These are phyloP conservation scores for Jatropha multifida DNA, from an alignment of 441 rosid species.

Conservation along the genomic window DNA sequence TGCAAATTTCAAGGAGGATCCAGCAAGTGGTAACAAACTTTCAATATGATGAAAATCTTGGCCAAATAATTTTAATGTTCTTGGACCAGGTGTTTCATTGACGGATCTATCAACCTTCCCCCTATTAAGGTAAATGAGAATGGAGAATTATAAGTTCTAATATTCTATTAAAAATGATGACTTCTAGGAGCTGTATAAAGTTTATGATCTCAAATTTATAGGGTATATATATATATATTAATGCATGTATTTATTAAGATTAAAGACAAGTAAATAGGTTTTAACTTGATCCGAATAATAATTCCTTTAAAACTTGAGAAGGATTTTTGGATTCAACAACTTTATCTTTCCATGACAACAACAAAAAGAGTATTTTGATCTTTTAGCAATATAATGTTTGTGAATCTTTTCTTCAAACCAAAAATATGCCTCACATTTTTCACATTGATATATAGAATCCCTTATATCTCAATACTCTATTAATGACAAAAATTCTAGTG, in stretches of 20 bases:
- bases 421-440: neutral
- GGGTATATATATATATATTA: neutral
- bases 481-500: too few relatives aligned
- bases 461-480: neutral
- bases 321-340: neutral
- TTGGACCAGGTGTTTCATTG: slow-evolving; percentile 3
- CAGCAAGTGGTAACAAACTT: neutral
- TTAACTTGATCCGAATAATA: neutral
- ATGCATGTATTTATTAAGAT: neutral
- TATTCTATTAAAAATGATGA: too few relatives aligned
- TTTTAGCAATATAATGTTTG: neutral
- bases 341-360: neutral
- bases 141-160: neutral
- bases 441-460: neutral
- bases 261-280: too few relatives aligned
- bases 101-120: neutral
- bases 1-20: neutral
- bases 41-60: neutral
- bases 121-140: slow-evolving; percentile 18
- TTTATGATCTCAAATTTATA: too few relatives aligned
- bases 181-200: too few relatives aligned
- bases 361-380: neutral
- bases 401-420: neutral
- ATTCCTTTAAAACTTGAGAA: neutral
- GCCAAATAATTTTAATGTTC: neutral